Evolutionary conservation across 306 rosid species (phyloP).

Genomic region (Crotalaria pallida): DNA sequence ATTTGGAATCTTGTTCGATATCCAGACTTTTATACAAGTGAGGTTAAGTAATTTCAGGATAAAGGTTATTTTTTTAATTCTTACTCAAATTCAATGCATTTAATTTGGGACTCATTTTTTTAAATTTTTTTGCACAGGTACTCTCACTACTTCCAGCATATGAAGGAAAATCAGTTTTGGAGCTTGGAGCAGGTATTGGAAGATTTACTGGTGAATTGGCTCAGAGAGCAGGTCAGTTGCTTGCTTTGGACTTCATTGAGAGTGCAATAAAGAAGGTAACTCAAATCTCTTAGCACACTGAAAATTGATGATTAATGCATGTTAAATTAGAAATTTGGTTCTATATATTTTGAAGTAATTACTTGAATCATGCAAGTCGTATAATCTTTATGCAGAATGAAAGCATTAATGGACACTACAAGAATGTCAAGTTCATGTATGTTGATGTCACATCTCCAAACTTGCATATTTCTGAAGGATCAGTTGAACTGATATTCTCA

Average conservation of each 20-base stretch:
- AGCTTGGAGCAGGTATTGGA: conserved; percentile 97
- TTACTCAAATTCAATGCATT: neutral
- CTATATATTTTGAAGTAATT: neutral
- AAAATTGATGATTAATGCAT: neutral
- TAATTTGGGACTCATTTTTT: too few relatives aligned
- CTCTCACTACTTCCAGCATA: too few relatives aligned
- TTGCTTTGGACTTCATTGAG: conserved; percentile 61
- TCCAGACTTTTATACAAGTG: too few relatives aligned
- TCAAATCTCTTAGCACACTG: neutral
- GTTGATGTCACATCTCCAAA: conserved; percentile 82
- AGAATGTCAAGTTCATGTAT: conserved; percentile 81
- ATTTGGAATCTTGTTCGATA: too few relatives aligned
- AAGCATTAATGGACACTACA: conserved; percentile 64
- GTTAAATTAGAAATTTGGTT: neutral
- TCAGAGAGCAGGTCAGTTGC: conserved; percentile 62
- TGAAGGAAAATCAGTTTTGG: too few relatives aligned
- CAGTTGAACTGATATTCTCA: conserved; percentile 79
- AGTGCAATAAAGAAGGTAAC: conserved; percentile 34
- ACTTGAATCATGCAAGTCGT: neutral
- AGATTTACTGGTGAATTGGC: conserved; percentile 85
- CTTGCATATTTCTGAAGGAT: conserved; percentile 59
- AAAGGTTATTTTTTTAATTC: neutral
- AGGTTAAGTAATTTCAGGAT: too few relatives aligned
- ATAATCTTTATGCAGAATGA: conserved; percentile 55
- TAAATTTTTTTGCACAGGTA: too few relatives aligned